Evolutionary conservation across 805 yeast species (phyloP), one percentile per base, ranked within the genome.

Genomic region (Monosporozyma aquatica): DNA sequence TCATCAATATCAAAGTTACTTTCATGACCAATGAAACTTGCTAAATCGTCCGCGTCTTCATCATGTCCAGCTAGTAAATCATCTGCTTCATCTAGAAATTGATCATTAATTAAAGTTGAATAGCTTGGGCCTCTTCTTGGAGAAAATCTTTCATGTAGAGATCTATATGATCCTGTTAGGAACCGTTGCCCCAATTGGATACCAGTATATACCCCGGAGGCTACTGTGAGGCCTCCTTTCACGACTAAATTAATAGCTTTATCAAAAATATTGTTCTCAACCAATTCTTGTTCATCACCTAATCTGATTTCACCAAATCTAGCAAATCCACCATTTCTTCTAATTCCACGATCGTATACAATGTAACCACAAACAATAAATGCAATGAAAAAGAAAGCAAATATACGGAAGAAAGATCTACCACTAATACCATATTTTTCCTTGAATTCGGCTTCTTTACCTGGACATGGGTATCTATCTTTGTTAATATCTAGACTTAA

Each of bases 271-370:
- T 80, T 81, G 47, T 83, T 76, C 55, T 82, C 89, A 38, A 81
- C 73, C 4, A 46, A 72, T 39, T 44, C 41, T 40, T 76, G 82
- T 24, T 80, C 87, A 27, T 79, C 87, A 38, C 87, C 95, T 37
- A 89, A 70, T 49, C 94, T 70, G 46, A 89, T 89, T 59, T 83
- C 94, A 14, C 96, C 96, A 59, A 86, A 80, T 52, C 84, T 70
- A 26, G 75, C 64, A 58, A 81, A 77, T 0, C 87, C 87, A 20
- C 89, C 89, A 56, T 81, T 81, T 51, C 87, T 69, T 45, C 85
- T 76, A 46, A 85, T 77, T 41, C 94, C 95, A 54, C 80, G 75
- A 47, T 83, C 87, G 59, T 83, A 87, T 18, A 87, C 78, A 56
- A 85, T 75, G 74, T 78, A 80, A 1, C 80, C 73, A n/a, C 70